These are phyloP conservation scores for Trifolium dubium DNA, from an alignment of 306 rosid species.

Conservation along the genomic window DNA sequence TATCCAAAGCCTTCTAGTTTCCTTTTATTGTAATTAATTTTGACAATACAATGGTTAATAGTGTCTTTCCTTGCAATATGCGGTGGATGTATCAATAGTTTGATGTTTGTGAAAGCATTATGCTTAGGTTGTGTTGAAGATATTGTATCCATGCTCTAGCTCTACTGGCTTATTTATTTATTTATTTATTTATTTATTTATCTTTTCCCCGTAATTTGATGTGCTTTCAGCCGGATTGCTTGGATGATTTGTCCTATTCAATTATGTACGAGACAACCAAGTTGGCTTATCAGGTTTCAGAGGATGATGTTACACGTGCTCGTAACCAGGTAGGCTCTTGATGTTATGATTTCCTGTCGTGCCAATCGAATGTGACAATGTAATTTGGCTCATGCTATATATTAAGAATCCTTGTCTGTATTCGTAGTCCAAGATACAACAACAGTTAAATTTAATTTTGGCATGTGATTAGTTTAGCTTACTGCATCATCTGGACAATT, in stretches of 20 bases:
- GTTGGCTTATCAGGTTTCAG: conserved; percentile 76
- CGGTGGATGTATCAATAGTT: not conserved
- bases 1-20: not conserved
- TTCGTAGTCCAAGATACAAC: conserved; percentile 6
- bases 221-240: conserved; percentile 59
- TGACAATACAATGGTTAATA: not conserved
- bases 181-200: not conserved
- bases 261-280: conserved; percentile 86
- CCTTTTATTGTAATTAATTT: not conserved
- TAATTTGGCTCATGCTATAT: not conserved
- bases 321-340: conserved; percentile 76
- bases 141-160: not conserved
- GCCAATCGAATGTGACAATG: conserved; percentile 18
- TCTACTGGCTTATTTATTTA: not conserved
- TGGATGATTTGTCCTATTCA: conserved; percentile 80
- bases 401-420: not conserved
- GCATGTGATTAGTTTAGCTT: not conserved
- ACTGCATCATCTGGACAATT: conserved; percentile 7
- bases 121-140: conserved; percentile 22
- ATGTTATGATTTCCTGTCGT: not conserved
- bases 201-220: not conserved
- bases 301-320: conserved; percentile 80
- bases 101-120: conserved; percentile 27
- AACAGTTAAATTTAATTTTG: conserved; percentile 15
- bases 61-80: not conserved